Conservation (phyloP, 176 grass and related monocot species). For the Eleusine indica region DNA sequence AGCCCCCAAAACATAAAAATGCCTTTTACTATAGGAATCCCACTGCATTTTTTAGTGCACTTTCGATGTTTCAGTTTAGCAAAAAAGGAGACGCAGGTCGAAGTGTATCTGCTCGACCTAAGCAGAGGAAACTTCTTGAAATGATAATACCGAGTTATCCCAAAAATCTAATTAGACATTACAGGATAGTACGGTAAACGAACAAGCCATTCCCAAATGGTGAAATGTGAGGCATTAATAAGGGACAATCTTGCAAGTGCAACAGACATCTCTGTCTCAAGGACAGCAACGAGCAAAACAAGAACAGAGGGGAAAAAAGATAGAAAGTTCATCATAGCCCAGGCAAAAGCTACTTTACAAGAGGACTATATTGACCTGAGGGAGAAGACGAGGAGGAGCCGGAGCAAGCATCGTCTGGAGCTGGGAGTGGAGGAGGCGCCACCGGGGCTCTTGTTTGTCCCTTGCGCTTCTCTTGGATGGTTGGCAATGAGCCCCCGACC, state of each 20-base stretch:
- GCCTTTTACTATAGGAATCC: not conserved
- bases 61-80: not conserved
- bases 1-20: not conserved
- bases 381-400: constrained; percentile 14
- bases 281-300: not conserved
- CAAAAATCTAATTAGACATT: not conserved
- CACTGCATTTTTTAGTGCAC: not conserved
- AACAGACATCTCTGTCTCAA: not conserved
- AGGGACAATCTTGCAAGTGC: not conserved
- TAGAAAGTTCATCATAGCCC: not conserved
- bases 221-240: not conserved
- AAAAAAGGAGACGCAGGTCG: not conserved
- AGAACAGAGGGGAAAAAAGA: not conserved
- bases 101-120: not conserved
- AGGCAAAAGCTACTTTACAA: not conserved
- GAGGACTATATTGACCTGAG: constrained; percentile 31
- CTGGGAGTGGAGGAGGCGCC: constrained; percentile 29
- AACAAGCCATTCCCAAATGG: not conserved
- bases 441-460: not conserved
- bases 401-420: constrained; percentile 14
- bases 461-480: constrained; percentile 30
- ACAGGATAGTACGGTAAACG: not conserved
- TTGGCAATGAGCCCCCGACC: constrained; percentile 1
- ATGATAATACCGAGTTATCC: not conserved
- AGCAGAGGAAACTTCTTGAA: not conserved